phyloP scores from a whole-genome alignment of 257 asterid species.

The Nicotiana tomentosiformis region DNA sequence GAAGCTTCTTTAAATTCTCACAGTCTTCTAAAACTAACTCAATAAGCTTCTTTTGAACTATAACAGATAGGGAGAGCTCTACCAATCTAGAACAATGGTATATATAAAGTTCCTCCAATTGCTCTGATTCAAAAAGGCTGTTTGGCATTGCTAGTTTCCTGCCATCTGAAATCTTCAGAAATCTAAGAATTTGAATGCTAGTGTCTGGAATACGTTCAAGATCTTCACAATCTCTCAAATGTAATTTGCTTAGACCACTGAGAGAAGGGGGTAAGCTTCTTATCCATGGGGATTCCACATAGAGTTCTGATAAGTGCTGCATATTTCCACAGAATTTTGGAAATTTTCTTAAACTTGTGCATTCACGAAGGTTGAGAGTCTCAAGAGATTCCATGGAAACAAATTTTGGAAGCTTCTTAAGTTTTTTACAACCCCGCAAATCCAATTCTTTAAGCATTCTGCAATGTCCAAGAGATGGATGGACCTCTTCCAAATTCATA shows the following conservation, averaged over 20 bases:
- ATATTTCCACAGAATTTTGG: neutral
- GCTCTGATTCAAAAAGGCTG: neutral
- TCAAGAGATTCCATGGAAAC: neutral
- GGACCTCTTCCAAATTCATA: neutral
- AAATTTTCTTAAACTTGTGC: neutral
- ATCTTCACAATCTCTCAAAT: neutral
- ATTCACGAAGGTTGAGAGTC: neutral
- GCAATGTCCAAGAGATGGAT: neutral
- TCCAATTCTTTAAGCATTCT: neutral
- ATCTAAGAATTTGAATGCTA: accelerated
- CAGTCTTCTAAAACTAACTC: accelerated
- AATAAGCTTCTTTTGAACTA: neutral
- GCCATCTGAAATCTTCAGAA: neutral
- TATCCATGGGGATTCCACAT: neutral
- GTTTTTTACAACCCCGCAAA: neutral
- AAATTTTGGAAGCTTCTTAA: neutral
- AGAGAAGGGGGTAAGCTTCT: neutral
- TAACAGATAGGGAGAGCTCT: neutral
- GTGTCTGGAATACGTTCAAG: neutral
- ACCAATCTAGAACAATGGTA: neutral
- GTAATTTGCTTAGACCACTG: neutral
- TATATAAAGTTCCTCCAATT: accelerated
- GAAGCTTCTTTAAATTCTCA: neutral
- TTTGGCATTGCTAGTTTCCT: too few species aligned
- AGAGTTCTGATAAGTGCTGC: neutral